These are phyloP conservation scores for Coemansia sp. DNA, from an alignment of 192 early-diverging fungal species.

Conservation along the genomic window DNA sequence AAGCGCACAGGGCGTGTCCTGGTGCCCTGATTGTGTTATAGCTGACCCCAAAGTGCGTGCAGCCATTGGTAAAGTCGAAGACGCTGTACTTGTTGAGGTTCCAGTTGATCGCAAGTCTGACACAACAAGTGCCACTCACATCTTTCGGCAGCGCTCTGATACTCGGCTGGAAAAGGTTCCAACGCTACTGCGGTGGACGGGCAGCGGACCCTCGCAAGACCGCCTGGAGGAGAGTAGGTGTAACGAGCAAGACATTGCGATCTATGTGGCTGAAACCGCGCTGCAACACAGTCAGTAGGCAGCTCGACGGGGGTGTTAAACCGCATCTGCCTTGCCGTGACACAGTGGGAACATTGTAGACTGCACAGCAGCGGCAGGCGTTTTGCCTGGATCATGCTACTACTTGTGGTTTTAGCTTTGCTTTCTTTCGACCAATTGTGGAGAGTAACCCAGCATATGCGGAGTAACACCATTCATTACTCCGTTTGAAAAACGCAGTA, in stretches of 20 bases:
- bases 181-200: slow-evolving; percentile 39
- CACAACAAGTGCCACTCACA: slow-evolving; percentile 14
- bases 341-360: slow-evolving; percentile 2
- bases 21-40: slow-evolving; percentile 52
- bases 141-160: slow-evolving; percentile 32
- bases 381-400: slow-evolving; percentile 16
- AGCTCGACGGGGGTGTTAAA: too few species aligned
- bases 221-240: slow-evolving; percentile 45
- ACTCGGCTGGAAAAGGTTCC: slow-evolving; percentile 33
- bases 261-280: slow-evolving; percentile 17
- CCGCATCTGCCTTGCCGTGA: neutral
- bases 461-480: too few species aligned
- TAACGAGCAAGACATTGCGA: slow-evolving; percentile 14
- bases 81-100: slow-evolving; percentile 39
- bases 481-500: neutral
- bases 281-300: neutral
- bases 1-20: slow-evolving; percentile 20
- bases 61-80: slow-evolving; percentile 18
- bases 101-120: slow-evolving; percentile 41
- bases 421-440: neutral
- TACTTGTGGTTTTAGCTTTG: slow-evolving; percentile 5
- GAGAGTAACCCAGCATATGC: too few species aligned
- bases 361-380: slow-evolving; percentile 1
- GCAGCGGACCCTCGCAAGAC: slow-evolving; percentile 14
- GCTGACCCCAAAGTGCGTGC: slow-evolving; percentile 45